phyloP scores from a whole-genome alignment of 1,284 basidiomycete species.

The Cerrena zonata region DNA sequence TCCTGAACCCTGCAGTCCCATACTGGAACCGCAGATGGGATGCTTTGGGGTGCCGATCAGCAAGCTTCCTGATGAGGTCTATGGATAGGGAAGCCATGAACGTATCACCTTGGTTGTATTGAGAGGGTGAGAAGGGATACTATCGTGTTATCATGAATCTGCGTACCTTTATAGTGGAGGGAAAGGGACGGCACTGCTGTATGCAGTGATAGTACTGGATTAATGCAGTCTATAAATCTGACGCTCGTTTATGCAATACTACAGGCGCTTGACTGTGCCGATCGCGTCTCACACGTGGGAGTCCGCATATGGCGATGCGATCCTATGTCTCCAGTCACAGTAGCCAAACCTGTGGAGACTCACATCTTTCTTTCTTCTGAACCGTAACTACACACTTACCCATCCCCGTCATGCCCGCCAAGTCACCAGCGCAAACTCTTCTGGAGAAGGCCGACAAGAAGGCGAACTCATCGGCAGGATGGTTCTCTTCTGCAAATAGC shows the following conservation, averaged over 20 bases:
- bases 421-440: conserved; percentile 64
- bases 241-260: too few relatives aligned
- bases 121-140: too few relatives aligned
- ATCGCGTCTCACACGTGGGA: not conserved
- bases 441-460: conserved; percentile 91
- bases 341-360: too few relatives aligned
- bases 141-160: too few relatives aligned
- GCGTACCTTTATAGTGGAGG: too few relatives aligned
- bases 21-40: conserved; percentile 68
- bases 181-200: too few relatives aligned
- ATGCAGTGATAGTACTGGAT: too few relatives aligned
- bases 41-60: conserved; percentile 63
- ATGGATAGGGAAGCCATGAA: not conserved
- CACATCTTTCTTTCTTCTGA: conserved; percentile 2
- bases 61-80: conserved; percentile 38
- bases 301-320: not conserved
- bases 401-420: conserved; percentile 40
- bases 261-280: too few relatives aligned
- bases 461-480: conserved; percentile 73
- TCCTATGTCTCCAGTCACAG: not conserved
- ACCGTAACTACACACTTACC: not conserved
- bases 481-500: conserved; percentile 76
- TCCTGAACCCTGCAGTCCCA: conserved; percentile 94
- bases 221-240: too few relatives aligned
- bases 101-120: too few relatives aligned